Evolutionary conservation across 176 grass and related monocot genomes (phyloP).

Genomic region (Alopecurus myosuroides): DNA sequence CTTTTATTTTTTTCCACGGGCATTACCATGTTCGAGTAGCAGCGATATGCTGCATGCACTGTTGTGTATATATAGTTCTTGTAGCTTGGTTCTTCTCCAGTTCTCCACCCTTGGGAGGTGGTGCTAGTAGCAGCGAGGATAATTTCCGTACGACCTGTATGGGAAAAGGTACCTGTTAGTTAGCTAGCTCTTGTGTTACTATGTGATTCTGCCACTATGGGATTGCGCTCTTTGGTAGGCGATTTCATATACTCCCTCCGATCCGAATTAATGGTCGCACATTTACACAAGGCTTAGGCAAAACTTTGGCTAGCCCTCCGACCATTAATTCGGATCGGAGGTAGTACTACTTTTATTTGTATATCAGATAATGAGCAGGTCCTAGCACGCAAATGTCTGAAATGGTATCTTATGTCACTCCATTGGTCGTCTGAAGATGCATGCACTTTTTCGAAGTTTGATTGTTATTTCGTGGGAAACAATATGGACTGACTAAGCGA

Average conservation of each 20-base stretch:
- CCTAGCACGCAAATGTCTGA: not conserved
- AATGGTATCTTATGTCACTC: not conserved
- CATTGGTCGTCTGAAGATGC: not conserved
- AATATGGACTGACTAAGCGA: not conserved
- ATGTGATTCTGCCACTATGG: not conserved
- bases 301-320: too few relatives aligned
- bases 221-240: not conserved
- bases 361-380: not conserved
- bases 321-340: too few relatives aligned
- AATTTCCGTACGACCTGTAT: conserved; percentile 7
- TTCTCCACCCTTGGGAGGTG: conserved; percentile 17
- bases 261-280: too few relatives aligned
- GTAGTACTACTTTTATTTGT: not conserved
- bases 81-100: conserved; percentile 20
- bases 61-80: conserved; percentile 45
- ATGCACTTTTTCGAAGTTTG: not conserved
- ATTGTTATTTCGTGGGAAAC: not conserved
- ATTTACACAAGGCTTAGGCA: too few relatives aligned
- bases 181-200: not conserved
- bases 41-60: not conserved
- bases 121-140: conserved; percentile 26
- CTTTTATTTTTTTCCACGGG: not conserved
- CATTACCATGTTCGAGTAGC: conserved; percentile 22
- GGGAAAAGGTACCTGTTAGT: conserved; percentile 1
- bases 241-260: too few relatives aligned